phyloP scores from a whole-genome alignment of 495 filamentous ascomycete species.

The Corynascus novoguineensis region DNA sequence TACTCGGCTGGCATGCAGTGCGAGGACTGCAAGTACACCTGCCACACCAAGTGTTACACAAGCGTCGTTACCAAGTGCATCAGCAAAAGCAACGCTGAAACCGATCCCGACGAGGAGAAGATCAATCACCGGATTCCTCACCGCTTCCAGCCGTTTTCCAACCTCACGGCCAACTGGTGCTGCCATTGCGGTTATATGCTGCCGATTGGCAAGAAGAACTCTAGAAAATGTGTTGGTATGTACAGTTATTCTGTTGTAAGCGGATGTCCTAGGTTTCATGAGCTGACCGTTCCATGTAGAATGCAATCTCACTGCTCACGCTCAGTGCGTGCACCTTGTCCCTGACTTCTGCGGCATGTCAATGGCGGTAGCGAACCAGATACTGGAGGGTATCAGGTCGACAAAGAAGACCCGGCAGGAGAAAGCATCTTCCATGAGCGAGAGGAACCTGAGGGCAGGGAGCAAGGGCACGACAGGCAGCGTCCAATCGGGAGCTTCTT shows the following conservation, averaged over 20 bases:
- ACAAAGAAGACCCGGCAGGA: slow-evolving; percentile 51
- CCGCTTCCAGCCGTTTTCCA: slow-evolving; percentile 88
- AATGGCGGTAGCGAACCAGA: slow-evolving; percentile 94
- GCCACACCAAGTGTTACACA: slow-evolving; percentile 91
- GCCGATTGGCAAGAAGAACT: slow-evolving; percentile 92
- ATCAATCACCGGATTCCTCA: slow-evolving; percentile 99
- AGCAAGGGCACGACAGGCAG: slow-evolving; percentile 35
- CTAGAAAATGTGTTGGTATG: slow-evolving; percentile 81
- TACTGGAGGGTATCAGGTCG: slow-evolving; percentile 63
- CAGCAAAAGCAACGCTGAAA: slow-evolving; percentile 97
- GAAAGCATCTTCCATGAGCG: slow-evolving; percentile 51
- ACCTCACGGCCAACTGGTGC: slow-evolving; percentile 98
- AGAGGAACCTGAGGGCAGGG: slow-evolving; percentile 59
- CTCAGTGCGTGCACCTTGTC: slow-evolving; percentile 87
- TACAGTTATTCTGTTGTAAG: neutral
- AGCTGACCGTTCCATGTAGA: slow-evolving; percentile 49
- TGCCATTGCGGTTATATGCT: slow-evolving; percentile 98
- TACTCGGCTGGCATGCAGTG: slow-evolving; percentile 99
- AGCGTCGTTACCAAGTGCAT: slow-evolving; percentile 99
- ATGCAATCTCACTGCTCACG: slow-evolving; percentile 87
- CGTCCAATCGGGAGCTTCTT: slow-evolving; percentile 24
- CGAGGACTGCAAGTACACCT: slow-evolving; percentile 98
- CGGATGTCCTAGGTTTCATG: neutral
- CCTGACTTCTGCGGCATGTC: slow-evolving; percentile 99
- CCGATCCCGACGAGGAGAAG: slow-evolving; percentile 97